A percentile compares a stretch with the other conserved stretches of the same genome.
phyloP scores from a whole-genome alignment of 73 alveolate genomes.

The Tetrahymena thermophila region DNA sequence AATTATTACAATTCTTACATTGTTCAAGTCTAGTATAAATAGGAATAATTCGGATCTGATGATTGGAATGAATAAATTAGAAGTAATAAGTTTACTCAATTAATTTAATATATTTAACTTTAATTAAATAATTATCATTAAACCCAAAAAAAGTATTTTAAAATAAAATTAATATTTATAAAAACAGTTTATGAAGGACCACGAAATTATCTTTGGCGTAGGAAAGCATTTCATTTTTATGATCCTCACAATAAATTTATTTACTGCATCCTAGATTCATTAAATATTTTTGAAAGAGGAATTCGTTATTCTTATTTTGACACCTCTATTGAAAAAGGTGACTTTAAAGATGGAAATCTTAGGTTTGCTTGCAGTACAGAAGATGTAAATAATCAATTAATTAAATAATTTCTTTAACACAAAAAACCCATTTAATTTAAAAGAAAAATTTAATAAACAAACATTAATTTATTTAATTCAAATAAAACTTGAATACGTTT shows the following conservation, averaged over 20 bases:
- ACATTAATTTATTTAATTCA: no score
- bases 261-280: constrained; percentile 30
- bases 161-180: no score
- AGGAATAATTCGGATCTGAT: background rate
- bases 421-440: background rate
- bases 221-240: constrained; percentile 26
- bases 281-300: constrained; percentile 32
- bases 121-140: no score
- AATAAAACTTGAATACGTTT: no score
- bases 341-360: constrained; percentile 31
- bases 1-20: constrained; percentile 11
- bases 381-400: background rate
- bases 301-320: constrained; percentile 27
- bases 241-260: constrained; percentile 34
- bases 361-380: constrained; percentile 45
- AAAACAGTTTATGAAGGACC: constrained; percentile 19
- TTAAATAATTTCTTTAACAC: no score
- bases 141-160: no score
- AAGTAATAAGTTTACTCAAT: background rate
- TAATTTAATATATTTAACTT: no score
- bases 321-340: background rate
- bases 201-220: constrained; percentile 16
- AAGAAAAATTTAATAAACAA: no score
- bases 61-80: constrained; percentile 2
- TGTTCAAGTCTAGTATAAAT: constrained; percentile 4